A percentile compares a stretch with the other conserved stretches of the same genome.
Evolutionary conservation across 129 eudicot genomes (phyloP).

Genomic region (Arctium minus): DNA sequence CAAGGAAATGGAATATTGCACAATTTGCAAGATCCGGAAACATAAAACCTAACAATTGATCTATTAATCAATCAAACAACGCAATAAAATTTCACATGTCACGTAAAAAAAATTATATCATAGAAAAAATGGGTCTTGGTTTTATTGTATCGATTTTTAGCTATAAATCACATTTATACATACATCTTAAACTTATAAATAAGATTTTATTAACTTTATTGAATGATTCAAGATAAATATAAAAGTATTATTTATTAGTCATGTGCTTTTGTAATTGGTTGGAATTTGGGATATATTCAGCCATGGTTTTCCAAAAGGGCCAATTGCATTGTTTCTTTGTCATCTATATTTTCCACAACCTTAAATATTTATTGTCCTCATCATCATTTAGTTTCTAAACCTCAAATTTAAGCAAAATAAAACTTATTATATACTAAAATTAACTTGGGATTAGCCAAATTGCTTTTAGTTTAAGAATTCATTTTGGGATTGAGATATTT

Average conservation of each 20-base stretch:
- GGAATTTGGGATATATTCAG: background rate
- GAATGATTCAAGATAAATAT: background rate
- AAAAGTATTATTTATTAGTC: background rate
- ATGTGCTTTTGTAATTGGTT: background rate
- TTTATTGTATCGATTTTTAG: background rate
- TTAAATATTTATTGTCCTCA: background rate
- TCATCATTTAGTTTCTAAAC: background rate
- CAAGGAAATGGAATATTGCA: background rate
- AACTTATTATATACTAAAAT: background rate
- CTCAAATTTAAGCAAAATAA: background rate
- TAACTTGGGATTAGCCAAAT: background rate
- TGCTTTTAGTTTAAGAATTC: background rate
- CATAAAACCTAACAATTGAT: background rate
- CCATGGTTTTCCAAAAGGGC: conserved; percentile 10
- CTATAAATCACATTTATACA: background rate
- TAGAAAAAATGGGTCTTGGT: background rate
- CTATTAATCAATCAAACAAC: background rate
- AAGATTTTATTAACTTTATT: background rate
- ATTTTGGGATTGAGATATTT: background rate
- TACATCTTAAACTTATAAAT: background rate
- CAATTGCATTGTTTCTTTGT: background rate
- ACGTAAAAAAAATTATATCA: background rate
- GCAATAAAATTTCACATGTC: background rate
- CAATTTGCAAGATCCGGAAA: background rate
- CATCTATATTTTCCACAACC: background rate